These are phyloP conservation scores for Xeromyces bisporus DNA, from an alignment of 495 filamentous ascomycete genomes.

Conservation along the genomic window DNA sequence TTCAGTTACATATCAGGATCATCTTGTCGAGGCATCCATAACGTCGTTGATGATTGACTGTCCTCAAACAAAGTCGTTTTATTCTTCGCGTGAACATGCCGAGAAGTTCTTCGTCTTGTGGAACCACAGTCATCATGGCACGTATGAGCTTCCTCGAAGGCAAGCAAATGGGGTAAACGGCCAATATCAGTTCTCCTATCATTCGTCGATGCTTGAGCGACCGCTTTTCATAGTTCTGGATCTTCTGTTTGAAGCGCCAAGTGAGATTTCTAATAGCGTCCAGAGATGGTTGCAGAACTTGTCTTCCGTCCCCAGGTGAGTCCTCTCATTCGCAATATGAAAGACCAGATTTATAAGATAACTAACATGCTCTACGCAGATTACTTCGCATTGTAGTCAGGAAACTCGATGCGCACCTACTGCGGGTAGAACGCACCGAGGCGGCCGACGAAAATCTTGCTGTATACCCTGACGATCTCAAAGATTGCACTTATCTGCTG, in stretches of 20 bases:
- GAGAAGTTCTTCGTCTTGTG: conserved; percentile 55
- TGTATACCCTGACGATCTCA: conserved; percentile 43
- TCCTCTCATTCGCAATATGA: background rate
- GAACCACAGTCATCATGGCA: conserved; percentile 61
- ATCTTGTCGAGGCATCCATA: conserved; percentile 63
- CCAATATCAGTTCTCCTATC: conserved; percentile 20
- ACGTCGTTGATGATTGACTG: conserved; percentile 50
- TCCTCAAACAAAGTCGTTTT: conserved; percentile 8
- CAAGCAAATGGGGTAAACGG: conserved; percentile 26
- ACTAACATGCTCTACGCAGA: conserved; percentile 14
- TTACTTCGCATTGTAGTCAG: conserved; percentile 24
- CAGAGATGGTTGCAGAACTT: conserved; percentile 71
- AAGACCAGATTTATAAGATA: background rate
- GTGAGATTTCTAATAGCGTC: conserved; percentile 56
- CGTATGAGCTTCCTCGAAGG: conserved; percentile 32
- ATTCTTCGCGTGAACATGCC: conserved; percentile 20
- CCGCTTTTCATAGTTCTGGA: conserved; percentile 76
- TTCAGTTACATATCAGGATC: conserved; percentile 37
- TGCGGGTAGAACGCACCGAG: conserved; percentile 9
- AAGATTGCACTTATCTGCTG: conserved; percentile 63
- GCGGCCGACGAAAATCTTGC: conserved; percentile 6
- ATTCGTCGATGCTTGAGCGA: conserved; percentile 53
- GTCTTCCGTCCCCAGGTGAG: conserved; percentile 30
- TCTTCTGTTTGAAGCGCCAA: conserved; percentile 52
- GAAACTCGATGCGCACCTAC: conserved; percentile 22